phyloP scores from a whole-genome alignment of 148 eudicot species.

The Dianthus caryophyllus region DNA sequence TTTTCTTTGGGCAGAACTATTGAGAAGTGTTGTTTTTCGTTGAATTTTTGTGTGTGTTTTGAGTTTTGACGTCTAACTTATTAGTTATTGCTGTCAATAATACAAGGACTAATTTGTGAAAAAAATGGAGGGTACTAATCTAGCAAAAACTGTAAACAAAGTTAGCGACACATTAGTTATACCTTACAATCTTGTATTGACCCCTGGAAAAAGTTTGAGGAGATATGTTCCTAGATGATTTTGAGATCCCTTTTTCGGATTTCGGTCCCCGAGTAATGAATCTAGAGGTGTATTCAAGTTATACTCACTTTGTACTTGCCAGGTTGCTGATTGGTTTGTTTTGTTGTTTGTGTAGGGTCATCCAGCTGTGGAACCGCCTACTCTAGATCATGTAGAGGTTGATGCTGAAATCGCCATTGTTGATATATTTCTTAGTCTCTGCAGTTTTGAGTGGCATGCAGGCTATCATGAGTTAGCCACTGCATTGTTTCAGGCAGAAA shows the following conservation, averaged over 20 bases:
- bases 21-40: not conserved
- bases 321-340: slow-evolving; percentile 4
- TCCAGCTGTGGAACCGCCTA: slow-evolving; percentile 32
- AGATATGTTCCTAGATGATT: not conserved
- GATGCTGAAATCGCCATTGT: slow-evolving; percentile 74
- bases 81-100: not conserved
- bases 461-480: slow-evolving; percentile 96
- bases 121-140: not conserved
- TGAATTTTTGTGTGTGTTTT: not conserved
- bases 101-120: not conserved
- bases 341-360: slow-evolving; percentile 41
- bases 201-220: not conserved
- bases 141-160: not conserved
- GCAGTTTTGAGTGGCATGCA: slow-evolving; percentile 97
- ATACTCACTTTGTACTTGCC: not conserved
- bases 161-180: not conserved
- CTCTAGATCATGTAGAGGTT: slow-evolving; percentile 37
- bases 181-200: not conserved
- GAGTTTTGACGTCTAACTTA: not conserved
- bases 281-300: not conserved
- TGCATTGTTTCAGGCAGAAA: slow-evolving; percentile 89
- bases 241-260: not conserved
- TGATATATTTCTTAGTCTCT: slow-evolving; percentile 69
- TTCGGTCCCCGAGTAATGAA: not conserved
- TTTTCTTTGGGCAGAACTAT: not conserved